A percentile compares a stretch with the other conserved stretches of the same genome.
Evolutionary conservation across 2,329 filamentous ascomycete species (phyloP).

Genomic region (Fusarium virguliforme): DNA sequence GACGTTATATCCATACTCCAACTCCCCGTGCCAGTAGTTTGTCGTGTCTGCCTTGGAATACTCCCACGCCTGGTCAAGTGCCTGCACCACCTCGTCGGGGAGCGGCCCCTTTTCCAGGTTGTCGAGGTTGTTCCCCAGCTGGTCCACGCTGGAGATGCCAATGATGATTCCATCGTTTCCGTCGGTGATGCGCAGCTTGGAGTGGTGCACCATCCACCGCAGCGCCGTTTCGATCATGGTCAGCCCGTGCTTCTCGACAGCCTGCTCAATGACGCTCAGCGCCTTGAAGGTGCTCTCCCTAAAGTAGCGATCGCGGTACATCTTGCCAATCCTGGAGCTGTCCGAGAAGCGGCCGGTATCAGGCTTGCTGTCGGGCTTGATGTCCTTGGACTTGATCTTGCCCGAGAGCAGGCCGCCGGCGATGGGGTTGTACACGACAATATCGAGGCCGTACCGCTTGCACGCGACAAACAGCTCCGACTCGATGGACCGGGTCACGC

Average conservation of each 20-base stretch:
- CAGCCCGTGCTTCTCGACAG: conserved; percentile 77
- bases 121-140: conserved; percentile 72
- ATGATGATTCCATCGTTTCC: conserved; percentile 74
- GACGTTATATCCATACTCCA: conserved; percentile 79
- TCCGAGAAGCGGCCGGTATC: conserved; percentile 80
- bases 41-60: conserved; percentile 73
- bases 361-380: conserved; percentile 73
- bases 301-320: conserved; percentile 81
- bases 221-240: conserved; percentile 81
- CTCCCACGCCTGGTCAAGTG: conserved; percentile 84
- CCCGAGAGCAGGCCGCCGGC: conserved; percentile 86
- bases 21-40: conserved; percentile 72
- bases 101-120: conserved; percentile 79
- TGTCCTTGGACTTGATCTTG: conserved; percentile 80
- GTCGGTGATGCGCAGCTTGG: conserved; percentile 66
- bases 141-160: conserved; percentile 71
- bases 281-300: conserved; percentile 76
- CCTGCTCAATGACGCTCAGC: conserved; percentile 77
- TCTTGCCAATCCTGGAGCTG: conserved; percentile 65
- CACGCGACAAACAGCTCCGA: conserved; percentile 81
- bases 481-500: conserved; percentile 83
- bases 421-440: conserved; percentile 87
- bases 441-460: conserved; percentile 81
- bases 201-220: conserved; percentile 83
- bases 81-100: conserved; percentile 81